Evolutionary conservation across 2,329 filamentous ascomycete species (phyloP).

Genomic region (Aspergillus brasiliensis): DNA sequence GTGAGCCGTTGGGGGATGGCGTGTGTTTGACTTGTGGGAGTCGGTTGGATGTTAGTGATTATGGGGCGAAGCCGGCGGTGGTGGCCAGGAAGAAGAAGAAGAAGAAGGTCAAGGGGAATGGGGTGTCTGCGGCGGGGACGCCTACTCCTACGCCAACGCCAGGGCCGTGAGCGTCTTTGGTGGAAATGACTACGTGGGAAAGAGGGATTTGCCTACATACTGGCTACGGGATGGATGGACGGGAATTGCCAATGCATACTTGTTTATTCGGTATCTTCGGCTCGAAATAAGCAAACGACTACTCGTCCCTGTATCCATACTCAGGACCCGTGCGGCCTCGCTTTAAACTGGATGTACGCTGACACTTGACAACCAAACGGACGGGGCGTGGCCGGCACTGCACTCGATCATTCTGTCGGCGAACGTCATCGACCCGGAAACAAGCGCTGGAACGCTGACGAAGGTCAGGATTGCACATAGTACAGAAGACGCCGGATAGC

Average conservation of each 20-base stretch:
- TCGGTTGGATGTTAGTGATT: constrained; percentile 72
- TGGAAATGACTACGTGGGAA: background rate
- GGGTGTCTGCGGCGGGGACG: constrained; percentile 54
- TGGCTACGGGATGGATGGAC: background rate
- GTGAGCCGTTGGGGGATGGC: constrained; percentile 63
- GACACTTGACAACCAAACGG: background rate
- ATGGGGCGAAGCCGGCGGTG: constrained; percentile 76
- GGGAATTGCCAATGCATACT: background rate
- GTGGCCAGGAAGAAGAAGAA: constrained; percentile 72
- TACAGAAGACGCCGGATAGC: background rate
- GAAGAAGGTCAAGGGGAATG: constrained; percentile 63
- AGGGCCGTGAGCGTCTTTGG: constrained; percentile 27
- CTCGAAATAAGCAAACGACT: background rate
- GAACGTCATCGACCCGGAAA: background rate
- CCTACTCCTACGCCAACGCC: constrained; percentile 59
- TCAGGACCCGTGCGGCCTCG: background rate
- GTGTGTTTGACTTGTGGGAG: constrained; percentile 84
- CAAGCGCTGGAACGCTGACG: too few relatives aligned
- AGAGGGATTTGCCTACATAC: background rate
- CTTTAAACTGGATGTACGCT: background rate
- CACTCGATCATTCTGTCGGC: background rate
- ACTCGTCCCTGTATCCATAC: background rate
- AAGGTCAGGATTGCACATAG: background rate
- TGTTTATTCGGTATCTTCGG: background rate
- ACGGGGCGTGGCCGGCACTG: background rate